Evolutionary conservation across 768 basidiomycete species (phyloP).

Genomic region (Mycena maculata): DNA sequence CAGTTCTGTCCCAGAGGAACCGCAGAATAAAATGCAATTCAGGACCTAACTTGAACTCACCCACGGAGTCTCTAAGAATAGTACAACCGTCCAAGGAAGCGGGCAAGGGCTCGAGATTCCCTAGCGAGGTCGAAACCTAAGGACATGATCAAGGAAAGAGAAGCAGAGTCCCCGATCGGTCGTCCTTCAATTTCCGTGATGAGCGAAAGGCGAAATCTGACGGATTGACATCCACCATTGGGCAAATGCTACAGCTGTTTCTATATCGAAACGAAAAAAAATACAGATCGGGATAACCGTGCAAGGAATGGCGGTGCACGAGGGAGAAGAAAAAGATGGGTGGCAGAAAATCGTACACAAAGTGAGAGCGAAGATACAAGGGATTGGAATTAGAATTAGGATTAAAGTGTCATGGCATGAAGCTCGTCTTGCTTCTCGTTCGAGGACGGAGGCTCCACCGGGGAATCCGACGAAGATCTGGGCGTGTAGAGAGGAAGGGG

Average conservation of each 20-base stretch:
- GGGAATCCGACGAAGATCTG: conserved; percentile 8
- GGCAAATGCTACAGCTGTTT: conserved; percentile 24
- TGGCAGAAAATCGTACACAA: neutral
- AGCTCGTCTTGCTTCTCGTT: conserved; percentile 30
- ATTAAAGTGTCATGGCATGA: conserved; percentile 23
- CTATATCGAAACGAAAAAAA: conserved; percentile 7
- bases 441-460: neutral
- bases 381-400: conserved; percentile 11
- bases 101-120: too few relatives aligned
- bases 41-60: too few relatives aligned
- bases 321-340: neutral
- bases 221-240: too few relatives aligned
- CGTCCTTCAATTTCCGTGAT: too few relatives aligned
- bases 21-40: too few relatives aligned
- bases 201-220: too few relatives aligned
- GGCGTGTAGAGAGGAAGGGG: conserved; percentile 77
- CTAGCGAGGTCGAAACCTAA: too few relatives aligned
- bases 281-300: conserved; percentile 14
- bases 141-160: too few relatives aligned
- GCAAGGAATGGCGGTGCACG: conserved; percentile 5
- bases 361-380: conserved; percentile 8
- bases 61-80: too few relatives aligned
- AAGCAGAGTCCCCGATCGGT: too few relatives aligned
- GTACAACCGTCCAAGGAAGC: too few relatives aligned
- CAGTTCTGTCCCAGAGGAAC: too few relatives aligned